Evolutionary conservation across 345 rosid genomes (phyloP).

Genomic region (Gossypium thurberi): DNA sequence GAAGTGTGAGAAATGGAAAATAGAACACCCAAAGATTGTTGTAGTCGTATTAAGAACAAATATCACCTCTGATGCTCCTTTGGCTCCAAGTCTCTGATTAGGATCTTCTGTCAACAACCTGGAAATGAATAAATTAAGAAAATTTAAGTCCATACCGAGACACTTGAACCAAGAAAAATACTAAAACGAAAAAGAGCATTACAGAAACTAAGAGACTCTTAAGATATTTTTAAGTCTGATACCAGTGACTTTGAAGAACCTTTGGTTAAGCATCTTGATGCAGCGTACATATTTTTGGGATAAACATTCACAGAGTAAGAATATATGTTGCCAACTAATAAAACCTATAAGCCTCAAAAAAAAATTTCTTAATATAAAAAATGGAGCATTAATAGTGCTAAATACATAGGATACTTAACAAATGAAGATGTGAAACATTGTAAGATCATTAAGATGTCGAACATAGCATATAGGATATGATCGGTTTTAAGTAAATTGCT

Average conservation of each 20-base stretch:
- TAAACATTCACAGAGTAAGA: not conserved
- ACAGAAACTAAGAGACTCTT: not conserved
- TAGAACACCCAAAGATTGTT: not conserved
- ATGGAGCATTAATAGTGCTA: not conserved
- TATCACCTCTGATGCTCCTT: slow-evolving; percentile 90
- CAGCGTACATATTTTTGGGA: not conserved
- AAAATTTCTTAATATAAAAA: not conserved
- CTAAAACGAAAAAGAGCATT: not conserved
- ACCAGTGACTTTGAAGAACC: not conserved
- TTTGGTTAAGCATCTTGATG: not conserved
- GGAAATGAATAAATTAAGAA: slow-evolving; percentile 19
- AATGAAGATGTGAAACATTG: not conserved
- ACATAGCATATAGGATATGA: not conserved
- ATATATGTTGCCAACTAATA: not conserved
- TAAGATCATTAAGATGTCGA: not conserved
- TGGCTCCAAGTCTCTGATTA: slow-evolving; percentile 89
- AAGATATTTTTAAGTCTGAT: not conserved
- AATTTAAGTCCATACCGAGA: not conserved
- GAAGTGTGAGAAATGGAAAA: slow-evolving; percentile 2
- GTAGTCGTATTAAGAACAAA: slow-evolving; percentile 11
- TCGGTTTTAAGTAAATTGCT: not conserved
- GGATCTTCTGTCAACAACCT: slow-evolving; percentile 98
- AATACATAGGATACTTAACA: not conserved
- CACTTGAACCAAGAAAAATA: not conserved
- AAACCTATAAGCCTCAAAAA: not conserved